Evolutionary conservation across 192 early-diverging fungal genomes (phyloP), one percentile per base, ranked within the genome.

Genomic region (Allomyces javanicus): DNA sequence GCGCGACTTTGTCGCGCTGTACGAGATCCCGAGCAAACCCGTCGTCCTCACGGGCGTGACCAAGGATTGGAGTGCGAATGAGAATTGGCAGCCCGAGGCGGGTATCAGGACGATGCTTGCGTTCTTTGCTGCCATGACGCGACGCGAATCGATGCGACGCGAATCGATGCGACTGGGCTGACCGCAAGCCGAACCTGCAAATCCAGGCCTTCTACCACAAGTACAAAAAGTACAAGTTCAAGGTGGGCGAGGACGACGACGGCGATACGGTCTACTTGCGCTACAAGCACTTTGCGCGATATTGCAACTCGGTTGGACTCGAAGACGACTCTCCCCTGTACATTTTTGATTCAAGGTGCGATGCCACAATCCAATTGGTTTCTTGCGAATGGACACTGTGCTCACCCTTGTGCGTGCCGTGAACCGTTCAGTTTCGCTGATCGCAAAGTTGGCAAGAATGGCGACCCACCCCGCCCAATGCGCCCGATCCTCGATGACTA

Each of bases 191-290:
- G 14, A 10, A 68, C 67, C 64, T 23, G 25, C 63, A 55, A 44
- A 43, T 9, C 0, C 71, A 75, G 74, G 71, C 63, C 5, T 75
- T 84, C 33, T 58, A 77, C 24, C 70, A 70, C 50, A 71, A 74
- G n/a, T 87, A 85, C 67, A 70, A 75, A 26, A 70, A 75, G 27
- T 78, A 89, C 64, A 77, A 79, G 63, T 90, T 88, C 74, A 90
- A 88, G 68, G 74, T 89, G 23, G 87, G 89, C n/a, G 86, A 90
- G 64, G 86, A 89, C 67, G 85, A 89, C 66, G 77, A 89, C 63
- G 87, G 80, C 21, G 74, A 85, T 62, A 75, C 81, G 58, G 86
- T 86, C 21, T 81, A 83, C 64, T 68, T 89, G 68, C 72, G 73
- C 61, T 73, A 86, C 66, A 82, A 83, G 67, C 73, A 84, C 68